Percentiles rank a stretch among this genome's conserved stretches.
phyloP scores from a whole-genome alignment of 1,284 basidiomycete species.

The Austroboletus sp. region DNA sequence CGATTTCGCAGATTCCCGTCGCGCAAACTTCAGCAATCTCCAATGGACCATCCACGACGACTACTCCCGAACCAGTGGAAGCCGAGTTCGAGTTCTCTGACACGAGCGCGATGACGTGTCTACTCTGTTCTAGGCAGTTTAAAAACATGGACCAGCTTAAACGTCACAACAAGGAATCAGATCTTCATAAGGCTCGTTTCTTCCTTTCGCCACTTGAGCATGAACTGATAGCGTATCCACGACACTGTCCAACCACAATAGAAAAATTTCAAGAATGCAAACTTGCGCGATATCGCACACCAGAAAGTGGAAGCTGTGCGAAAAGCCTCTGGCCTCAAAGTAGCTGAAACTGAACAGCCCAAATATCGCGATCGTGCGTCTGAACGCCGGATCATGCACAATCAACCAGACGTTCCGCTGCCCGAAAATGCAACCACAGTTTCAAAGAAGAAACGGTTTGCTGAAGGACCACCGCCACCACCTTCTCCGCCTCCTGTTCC shows the following conservation, averaged over 20 bases:
- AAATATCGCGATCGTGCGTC: slow-evolving; percentile 90
- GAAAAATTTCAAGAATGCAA: slow-evolving; percentile 75
- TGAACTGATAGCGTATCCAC: slow-evolving; percentile 2
- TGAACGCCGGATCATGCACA: slow-evolving; percentile 80
- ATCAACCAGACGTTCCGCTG: slow-evolving; percentile 78
- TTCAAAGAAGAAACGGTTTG: slow-evolving; percentile 44
- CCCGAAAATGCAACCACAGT: slow-evolving; percentile 43
- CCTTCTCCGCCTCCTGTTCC: slow-evolving; percentile 57
- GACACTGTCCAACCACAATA: slow-evolving; percentile 34
- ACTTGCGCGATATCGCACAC: slow-evolving; percentile 64
- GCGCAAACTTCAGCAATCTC: slow-evolving; percentile 20
- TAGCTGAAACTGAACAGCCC: slow-evolving; percentile 41
- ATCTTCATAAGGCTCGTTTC: slow-evolving; percentile 79
- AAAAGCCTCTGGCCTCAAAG: slow-evolving; percentile 29
- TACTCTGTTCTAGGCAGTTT: slow-evolving; percentile 88
- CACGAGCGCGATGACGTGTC: slow-evolving; percentile 63
- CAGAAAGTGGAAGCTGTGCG: slow-evolving; percentile 57
- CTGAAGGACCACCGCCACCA: slow-evolving; percentile 58
- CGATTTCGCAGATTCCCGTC: slow-evolving; percentile 5
- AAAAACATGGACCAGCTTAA: slow-evolving; percentile 76
- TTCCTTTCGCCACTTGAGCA: slow-evolving; percentile 25
- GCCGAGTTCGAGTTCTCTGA: slow-evolving; percentile 75
- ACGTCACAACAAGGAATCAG: slow-evolving; percentile 84
- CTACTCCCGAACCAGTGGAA: slow-evolving; percentile 39
- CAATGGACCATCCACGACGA: slow-evolving; percentile 22